Evolutionary conservation across 2,329 filamentous ascomycete genomes (phyloP).

Genomic region (Diplodia corticola): DNA sequence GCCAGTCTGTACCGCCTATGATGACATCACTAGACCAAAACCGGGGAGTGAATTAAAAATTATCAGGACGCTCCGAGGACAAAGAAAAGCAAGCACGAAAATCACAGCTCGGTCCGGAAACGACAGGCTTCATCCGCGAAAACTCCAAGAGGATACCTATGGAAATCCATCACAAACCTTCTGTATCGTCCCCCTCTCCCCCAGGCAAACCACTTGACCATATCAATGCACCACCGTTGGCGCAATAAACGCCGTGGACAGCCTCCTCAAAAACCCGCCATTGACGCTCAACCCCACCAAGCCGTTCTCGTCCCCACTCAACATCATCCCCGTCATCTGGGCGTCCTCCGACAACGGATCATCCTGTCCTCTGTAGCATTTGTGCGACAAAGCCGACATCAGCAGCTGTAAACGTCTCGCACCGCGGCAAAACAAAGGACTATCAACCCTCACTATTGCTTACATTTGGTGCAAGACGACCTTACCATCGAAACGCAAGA

Average conservation of each 20-base stretch:
- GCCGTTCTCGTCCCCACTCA: neutral
- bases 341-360: constrained; percentile 14
- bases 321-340: neutral
- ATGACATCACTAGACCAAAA: neutral
- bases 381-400: neutral
- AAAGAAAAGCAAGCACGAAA: neutral
- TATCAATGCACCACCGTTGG: constrained; percentile 10
- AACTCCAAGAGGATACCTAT: neutral
- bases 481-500: too few relatives aligned
- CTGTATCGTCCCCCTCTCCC: too few relatives aligned
- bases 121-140: neutral
- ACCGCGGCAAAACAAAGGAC: neutral
- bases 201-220: too few relatives aligned
- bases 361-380: constrained; percentile 5
- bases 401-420: neutral
- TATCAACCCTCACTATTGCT: neutral
- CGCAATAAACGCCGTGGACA: constrained; percentile 7
- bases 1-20: neutral
- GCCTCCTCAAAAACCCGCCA: constrained; percentile 12
- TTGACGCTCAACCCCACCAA: neutral
- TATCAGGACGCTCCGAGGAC: neutral
- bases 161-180: neutral
- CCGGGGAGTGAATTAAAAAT: neutral
- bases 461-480: too few relatives aligned
- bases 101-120: neutral